Conservation (phyloP, 2,329 filamentous ascomycete species). For the Monosporascus sp. region DNA sequence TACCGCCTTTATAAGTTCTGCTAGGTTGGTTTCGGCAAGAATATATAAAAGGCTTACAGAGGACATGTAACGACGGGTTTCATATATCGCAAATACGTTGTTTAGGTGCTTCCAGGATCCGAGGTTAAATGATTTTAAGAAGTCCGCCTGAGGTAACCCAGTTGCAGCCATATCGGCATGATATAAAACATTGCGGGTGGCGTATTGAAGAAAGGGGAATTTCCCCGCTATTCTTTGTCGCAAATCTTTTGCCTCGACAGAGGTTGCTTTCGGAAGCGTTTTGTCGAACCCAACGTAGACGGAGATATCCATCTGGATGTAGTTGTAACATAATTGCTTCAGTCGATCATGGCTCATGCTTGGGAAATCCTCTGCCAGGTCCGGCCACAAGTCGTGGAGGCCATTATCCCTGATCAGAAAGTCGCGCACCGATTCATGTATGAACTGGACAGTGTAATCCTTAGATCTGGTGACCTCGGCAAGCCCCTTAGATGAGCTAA, state of each 20-base stretch:
- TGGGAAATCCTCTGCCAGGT: constrained; percentile 25
- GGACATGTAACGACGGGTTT: too few species aligned
- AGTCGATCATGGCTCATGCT: constrained; percentile 37
- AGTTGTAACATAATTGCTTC: constrained; percentile 36
- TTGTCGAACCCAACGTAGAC: constrained; percentile 10
- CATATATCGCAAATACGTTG: too few species aligned
- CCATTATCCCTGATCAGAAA: constrained; percentile 36
- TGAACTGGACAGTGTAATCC: constrained; percentile 40
- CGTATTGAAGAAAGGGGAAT: too few species aligned
- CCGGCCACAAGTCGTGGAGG: constrained; percentile 20
- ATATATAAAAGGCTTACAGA: too few species aligned
- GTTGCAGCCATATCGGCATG: too few species aligned
- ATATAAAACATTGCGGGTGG: too few species aligned
- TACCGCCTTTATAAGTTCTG: too few species aligned
- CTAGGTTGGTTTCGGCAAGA: too few species aligned
- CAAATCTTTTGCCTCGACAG: constrained; percentile 8
- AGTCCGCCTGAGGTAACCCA: too few species aligned
- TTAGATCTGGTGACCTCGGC: constrained; percentile 34
- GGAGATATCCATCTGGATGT: constrained; percentile 26
- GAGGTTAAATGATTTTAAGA: too few species aligned
- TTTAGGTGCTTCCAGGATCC: too few species aligned
- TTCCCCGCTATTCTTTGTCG: constrained; percentile 9
- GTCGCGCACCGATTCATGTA: constrained; percentile 47
- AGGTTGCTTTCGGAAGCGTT: constrained; percentile 4
- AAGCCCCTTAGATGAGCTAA: constrained; percentile 44